These are phyloP conservation scores for Chalciporus pseudorubinellus DNA, from an alignment of 768 basidiomycete species.

Conservation along the genomic window DNA sequence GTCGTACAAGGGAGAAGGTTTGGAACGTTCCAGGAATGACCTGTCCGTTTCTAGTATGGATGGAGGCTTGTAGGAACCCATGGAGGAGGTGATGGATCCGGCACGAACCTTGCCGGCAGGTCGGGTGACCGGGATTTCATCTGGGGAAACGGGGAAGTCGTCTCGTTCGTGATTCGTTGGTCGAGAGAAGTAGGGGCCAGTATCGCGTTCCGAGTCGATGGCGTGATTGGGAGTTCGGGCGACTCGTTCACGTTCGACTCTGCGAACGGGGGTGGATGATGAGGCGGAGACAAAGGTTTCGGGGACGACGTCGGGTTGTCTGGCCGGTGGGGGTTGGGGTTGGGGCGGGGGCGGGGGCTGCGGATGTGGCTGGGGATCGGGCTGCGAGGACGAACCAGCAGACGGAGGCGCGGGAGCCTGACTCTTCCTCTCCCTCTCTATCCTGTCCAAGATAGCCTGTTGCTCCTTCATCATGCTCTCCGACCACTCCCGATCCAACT, in stretches of 20 bases:
- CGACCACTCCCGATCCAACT: constrained; percentile 33
- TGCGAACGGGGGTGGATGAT: constrained; percentile 1
- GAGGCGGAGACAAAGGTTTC: constrained; percentile 7
- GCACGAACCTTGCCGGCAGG: constrained; percentile 22
- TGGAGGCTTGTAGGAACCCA: constrained; percentile 27
- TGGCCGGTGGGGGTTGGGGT: neutral
- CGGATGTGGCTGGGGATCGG: neutral
- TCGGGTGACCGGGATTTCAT: constrained; percentile 17
- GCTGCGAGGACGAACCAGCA: constrained; percentile 7
- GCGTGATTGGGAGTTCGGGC: constrained; percentile 18
- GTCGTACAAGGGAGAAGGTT: constrained; percentile 21
- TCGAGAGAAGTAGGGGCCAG: constrained; percentile 16
- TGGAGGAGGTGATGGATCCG: constrained; percentile 26
- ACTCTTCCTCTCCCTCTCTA: constrained; percentile 39
- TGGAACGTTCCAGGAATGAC: constrained; percentile 20
- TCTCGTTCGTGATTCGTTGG: constrained; percentile 17
- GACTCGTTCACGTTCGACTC: constrained; percentile 18
- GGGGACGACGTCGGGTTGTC: constrained; percentile 2
- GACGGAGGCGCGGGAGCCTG: constrained; percentile 5
- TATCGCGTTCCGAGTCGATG: constrained; percentile 26
- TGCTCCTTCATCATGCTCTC: constrained; percentile 37
- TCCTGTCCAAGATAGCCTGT: constrained; percentile 47
- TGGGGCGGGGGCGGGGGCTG: neutral
- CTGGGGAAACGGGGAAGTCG: constrained; percentile 16
- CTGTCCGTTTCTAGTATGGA: constrained; percentile 24